Base-by-base conservation (phyloP, 148 eudicot genomes). In the Pouteria glomerata region DNA sequence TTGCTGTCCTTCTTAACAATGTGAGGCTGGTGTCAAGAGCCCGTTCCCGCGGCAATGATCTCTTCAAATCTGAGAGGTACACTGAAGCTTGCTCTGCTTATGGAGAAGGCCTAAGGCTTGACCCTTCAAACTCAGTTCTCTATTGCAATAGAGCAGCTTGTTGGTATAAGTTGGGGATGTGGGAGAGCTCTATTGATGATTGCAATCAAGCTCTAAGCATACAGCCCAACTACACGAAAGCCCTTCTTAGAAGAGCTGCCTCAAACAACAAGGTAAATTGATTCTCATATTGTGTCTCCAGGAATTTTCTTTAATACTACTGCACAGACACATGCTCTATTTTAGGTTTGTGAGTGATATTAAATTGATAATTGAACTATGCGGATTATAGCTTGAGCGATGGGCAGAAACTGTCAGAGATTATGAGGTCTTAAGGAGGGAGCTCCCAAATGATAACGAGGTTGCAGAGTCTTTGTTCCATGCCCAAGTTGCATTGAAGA, bases 101-200 rank as follows among this genome's bases (percentile, higher is more conserved):
- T 75, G 91, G 85, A 26, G 98, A 95, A 81, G 98, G 98, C 76
- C 85, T 95, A 39, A 86, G 72, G 63, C 76, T 82, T 33, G 93
- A 95, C 74, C 89, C 97, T 48, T 84, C 85, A 62, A 91, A 83
- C 76, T 80, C 98, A 1, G 89, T 95, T 77, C 90, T 95, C 23
- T 89, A 86, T 69, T 88, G 97, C 81, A 95, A 95, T 61, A 79
- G 97, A 79, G 98, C 98, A 64, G 98, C 98, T 72, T 95, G 97
- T 78, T 91, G 90, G 93, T 91, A 23, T 82, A 91, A 84, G 85
- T 89, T 95, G 75, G 87, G 87, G 62, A 75, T 74, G 69, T 95
- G 91, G 91, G 92, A 91, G 78, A 78, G 35, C 57, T 89, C 97
- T 55, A 71, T 91, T 58, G 97, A 88, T 23, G 98, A 95, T 77